Conservation (phyloP, 345 rosid genomes). For the Linum lewisii region DNA sequence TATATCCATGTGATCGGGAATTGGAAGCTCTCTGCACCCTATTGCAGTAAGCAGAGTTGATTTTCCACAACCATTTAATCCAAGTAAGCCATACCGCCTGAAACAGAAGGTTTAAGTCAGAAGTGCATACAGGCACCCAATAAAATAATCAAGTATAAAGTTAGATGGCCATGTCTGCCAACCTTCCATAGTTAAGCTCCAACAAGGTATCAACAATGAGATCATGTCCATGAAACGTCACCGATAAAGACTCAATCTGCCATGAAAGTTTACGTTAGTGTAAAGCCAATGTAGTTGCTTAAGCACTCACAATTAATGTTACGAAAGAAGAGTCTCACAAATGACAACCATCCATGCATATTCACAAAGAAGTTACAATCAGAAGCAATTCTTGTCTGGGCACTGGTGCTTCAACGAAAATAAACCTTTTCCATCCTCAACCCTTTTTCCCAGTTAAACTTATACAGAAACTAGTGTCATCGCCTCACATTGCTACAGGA, state of each 20-base stretch:
- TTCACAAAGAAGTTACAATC: no score
- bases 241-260: slow-evolving; percentile 95
- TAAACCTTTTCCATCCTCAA: no score
- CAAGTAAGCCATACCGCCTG: slow-evolving; percentile 95
- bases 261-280: slow-evolving; percentile 1
- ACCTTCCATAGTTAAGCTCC: slow-evolving; percentile 98
- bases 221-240: slow-evolving; percentile 94
- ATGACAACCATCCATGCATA: neutral
- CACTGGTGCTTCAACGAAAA: no score
- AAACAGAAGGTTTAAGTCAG: neutral
- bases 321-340: neutral
- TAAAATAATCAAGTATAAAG: no score
- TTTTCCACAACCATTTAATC: slow-evolving; percentile 96
- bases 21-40: slow-evolving; percentile 82
- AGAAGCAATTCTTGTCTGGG: no score
- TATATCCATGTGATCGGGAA: slow-evolving; percentile 96
- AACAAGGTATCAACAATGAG: slow-evolving; percentile 83
- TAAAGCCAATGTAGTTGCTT: neutral
- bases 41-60: slow-evolving; percentile 85
- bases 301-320: neutral
- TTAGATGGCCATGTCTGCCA: slow-evolving; percentile 1
- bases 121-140: neutral
- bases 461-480: no score
- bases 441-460: no score
- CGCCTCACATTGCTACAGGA: neutral